Conservation (phyloP, 2,329 filamentous ascomycete genomes). For the Stromatinia cepivora region DNA sequence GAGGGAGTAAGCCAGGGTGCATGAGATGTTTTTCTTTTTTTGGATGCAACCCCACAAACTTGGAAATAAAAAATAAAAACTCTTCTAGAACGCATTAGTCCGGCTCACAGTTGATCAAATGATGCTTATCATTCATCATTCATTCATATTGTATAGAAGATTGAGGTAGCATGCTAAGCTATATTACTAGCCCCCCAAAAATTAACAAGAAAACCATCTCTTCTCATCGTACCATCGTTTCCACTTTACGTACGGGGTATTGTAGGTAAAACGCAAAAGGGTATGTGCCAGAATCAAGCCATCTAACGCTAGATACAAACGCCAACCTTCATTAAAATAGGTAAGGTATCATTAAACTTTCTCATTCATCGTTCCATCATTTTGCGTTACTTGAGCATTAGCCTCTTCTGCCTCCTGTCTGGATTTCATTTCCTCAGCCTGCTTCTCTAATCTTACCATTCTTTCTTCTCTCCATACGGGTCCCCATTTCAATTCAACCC, state of each 20-base stretch:
- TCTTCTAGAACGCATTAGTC: not conserved
- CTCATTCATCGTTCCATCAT: slow-evolving; percentile 15
- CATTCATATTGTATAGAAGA: not conserved
- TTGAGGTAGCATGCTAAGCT: not conserved
- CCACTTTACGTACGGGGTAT: not conserved
- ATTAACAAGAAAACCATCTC: not conserved
- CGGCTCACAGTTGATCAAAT: not conserved
- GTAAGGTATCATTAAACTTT: not conserved
- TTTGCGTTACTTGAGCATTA: slow-evolving; percentile 7
- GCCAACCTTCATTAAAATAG: not conserved
- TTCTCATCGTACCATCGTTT: not conserved
- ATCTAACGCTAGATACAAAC: not conserved
- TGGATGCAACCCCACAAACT: not conserved
- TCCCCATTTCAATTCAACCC: slow-evolving; percentile 51
- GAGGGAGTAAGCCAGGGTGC: not conserved
- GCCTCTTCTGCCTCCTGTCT: slow-evolving; percentile 15
- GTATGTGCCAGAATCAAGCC: not conserved
- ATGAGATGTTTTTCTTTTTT: not conserved
- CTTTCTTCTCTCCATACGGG: slow-evolving; percentile 54
- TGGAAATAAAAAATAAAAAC: not conserved
- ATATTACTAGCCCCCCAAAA: not conserved
- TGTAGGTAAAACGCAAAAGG: not conserved
- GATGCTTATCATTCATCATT: slow-evolving; percentile 12
- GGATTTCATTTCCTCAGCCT: slow-evolving; percentile 38
- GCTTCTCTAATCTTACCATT: slow-evolving; percentile 45